Conservation (phyloP, 768 basidiomycete species). For the Cyathus striatus region DNA sequence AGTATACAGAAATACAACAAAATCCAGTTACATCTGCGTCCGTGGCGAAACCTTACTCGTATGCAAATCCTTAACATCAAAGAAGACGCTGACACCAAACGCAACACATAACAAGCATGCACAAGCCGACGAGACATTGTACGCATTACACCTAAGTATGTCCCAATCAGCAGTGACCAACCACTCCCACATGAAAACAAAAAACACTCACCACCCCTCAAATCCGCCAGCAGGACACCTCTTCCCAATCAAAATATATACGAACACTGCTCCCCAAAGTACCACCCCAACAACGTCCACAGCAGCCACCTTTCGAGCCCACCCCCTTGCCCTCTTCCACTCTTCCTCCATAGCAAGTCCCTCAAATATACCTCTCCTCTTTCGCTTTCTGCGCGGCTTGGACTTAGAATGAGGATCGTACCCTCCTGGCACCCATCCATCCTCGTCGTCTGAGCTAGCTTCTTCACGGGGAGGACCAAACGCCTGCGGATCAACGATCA, state of each 20-base stretch:
- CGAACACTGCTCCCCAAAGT: slow-evolving; percentile 55
- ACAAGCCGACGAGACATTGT: slow-evolving; percentile 60
- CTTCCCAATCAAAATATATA: slow-evolving; percentile 56
- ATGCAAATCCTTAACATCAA: slow-evolving; percentile 62
- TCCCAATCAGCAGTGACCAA: slow-evolving; percentile 6
- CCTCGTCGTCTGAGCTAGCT: slow-evolving; percentile 31
- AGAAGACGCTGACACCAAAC: slow-evolving; percentile 55
- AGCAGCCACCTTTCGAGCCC: slow-evolving; percentile 45
- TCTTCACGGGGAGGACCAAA: slow-evolving; percentile 37
- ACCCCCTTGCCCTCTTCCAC: slow-evolving; percentile 53
- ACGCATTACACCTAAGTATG: slow-evolving; percentile 58
- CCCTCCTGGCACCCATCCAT: slow-evolving; percentile 28
- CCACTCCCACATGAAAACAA: neutral
- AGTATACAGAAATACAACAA: too few relatives aligned
- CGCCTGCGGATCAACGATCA: slow-evolving; percentile 64
- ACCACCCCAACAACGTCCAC: slow-evolving; percentile 44
- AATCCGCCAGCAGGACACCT: slow-evolving; percentile 59
- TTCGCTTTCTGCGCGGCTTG: slow-evolving; percentile 30
- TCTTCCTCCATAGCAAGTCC: slow-evolving; percentile 60
- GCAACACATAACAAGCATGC: slow-evolving; percentile 52
- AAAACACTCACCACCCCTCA: slow-evolving; percentile 52
- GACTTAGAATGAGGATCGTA: slow-evolving; percentile 17
- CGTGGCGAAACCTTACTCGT: slow-evolving; percentile 59
- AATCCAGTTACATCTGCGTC: slow-evolving; percentile 32
- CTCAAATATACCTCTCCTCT: slow-evolving; percentile 49